Base-by-base conservation (phyloP, 768 basidiomycete genomes). In the Boletus tomentosulus region DNA sequence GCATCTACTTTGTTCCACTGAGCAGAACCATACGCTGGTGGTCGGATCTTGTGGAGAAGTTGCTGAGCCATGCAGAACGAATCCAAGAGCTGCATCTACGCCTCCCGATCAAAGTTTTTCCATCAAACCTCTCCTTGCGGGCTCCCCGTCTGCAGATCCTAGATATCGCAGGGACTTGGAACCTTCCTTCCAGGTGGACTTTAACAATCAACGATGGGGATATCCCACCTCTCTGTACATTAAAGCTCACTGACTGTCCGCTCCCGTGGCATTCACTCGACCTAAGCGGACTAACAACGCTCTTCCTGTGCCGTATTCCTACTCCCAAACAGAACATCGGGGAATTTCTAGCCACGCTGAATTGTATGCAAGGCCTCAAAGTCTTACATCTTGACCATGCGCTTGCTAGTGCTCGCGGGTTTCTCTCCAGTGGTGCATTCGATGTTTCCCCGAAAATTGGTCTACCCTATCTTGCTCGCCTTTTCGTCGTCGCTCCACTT, bases 311-410 rank as follows among this genome's bases (percentile, higher is more conserved):
- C 13, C n/a, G 62, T 35, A 38, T 69, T 5, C n/a, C n/a, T n/a
- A n/a, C n/a, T n/a, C n/a, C n/a, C n/a, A n/a, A n/a, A n/a, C n/a
- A n/a, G n/a, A n/a, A n/a, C n/a, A n/a, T n/a, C n/a, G n/a, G n/a
- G n/a, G n/a, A n/a, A n/a, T n/a, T n/a, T n/a, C 48, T 74, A 6
- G 52, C 63, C 19, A 61, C 62, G 9, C 65, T 78, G 3, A 46
- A 59, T 13, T 52, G 62, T 34, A 74, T 73, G 71, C 71, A 69
- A 6, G n/a, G 53, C 37, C 62, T 77, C 5, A 63, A 63, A 44
- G 55, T 57, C 8, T 65, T 78, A 2, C 62, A 68, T 46, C 63
- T 78, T 12, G 61, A 69, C 8, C 31, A 66, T 50, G 60, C 64
- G 9, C 60, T 74, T 6, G 64, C 69, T 2, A 55, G 35, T 8